Evolutionary conservation across 441 rosid genomes (phyloP).

Genomic region (Viola pubescens): DNA sequence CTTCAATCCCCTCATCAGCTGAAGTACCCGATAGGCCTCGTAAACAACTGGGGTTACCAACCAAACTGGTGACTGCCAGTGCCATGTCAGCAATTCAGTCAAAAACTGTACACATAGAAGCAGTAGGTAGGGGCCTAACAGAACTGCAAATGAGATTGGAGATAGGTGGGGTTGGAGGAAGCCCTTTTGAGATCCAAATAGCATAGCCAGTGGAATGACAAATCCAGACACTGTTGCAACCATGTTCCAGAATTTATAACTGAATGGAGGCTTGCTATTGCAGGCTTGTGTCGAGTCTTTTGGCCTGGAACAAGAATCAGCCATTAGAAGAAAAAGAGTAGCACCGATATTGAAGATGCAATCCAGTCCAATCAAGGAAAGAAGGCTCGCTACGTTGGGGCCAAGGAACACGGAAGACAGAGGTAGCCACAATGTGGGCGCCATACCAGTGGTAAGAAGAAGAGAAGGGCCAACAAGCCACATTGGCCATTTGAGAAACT

Average conservation of each 20-base stretch:
- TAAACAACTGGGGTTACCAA: slow-evolving; percentile 81
- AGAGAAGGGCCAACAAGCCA: slow-evolving; percentile 81
- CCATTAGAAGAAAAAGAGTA: slow-evolving; percentile 73
- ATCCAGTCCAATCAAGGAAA: slow-evolving; percentile 77
- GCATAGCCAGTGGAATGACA: slow-evolving; percentile 41
- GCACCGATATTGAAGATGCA: slow-evolving; percentile 85
- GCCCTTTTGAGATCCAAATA: slow-evolving; percentile 58
- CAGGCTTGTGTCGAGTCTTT: slow-evolving; percentile 27
- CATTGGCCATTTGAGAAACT: slow-evolving; percentile 78
- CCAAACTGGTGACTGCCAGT: slow-evolving; percentile 92
- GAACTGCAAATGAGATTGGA: slow-evolving; percentile 52
- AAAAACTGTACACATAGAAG: slow-evolving; percentile 70
- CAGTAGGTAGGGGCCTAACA: slow-evolving; percentile 72
- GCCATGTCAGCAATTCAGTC: slow-evolving; percentile 84
- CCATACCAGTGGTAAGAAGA: slow-evolving; percentile 81
- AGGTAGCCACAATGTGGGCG: slow-evolving; percentile 85
- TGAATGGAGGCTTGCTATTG: slow-evolving; percentile 61
- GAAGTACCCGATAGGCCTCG: slow-evolving; percentile 69
- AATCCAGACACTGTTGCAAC: slow-evolving; percentile 59
- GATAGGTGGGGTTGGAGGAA: slow-evolving; percentile 60
- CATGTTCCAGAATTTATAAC: slow-evolving; percentile 76
- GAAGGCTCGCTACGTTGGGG: slow-evolving; percentile 73
- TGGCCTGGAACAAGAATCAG: slow-evolving; percentile 69
- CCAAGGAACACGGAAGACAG: slow-evolving; percentile 75
- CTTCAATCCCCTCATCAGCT: slow-evolving; percentile 81